Base-by-base conservation (phyloP, 495 filamentous ascomycete species). In the Penicillium antarcticum region DNA sequence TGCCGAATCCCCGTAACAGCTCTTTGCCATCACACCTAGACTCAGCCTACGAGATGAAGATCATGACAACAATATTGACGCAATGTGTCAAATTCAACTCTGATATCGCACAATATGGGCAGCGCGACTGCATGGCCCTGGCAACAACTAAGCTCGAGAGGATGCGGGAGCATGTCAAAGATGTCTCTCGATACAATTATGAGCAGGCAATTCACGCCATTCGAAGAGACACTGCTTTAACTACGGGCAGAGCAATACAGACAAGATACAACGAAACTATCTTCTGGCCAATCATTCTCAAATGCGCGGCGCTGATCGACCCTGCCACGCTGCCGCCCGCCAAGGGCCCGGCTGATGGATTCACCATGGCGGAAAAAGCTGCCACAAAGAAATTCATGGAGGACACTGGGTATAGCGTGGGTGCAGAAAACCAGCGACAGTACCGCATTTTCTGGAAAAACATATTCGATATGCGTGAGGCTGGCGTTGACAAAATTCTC, bases 281-380 rank as follows among this genome's bases (percentile, higher is more conserved):
- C 13, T 60, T 45, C 24, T 63, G 51, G 56, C 29, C 43, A 42
- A 60, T 59, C 42, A 63, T 60, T 33, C 38, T 50, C 4, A 63
- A 60, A 21, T 41, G 48, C 51, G 57, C 53, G 5, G 51, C 32
- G 24, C 38, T 57, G 26, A 29, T 60, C 18, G 57, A 63, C 51
- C 48, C 34, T 26, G n/a, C 35, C 23, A 60, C 7, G 14, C 42
- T 63, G 21, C 51, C 51, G 13, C 10, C 51, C 40, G 34, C 53
- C 2, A 63, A 60, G 35, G 53, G 61, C 34, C 61, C 61, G 11
- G n/a, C 42, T 4, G 54, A 60, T 45, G 45, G 48, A 46, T 64
- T 64, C 36, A 58, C 44, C 1, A 56, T 64, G 38, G 52, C 57
- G 9, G 54, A 64, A 46, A 64, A 64, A 35, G 57, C 48, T 48